Conservation (phyloP, 805 yeast species). For the Candida insectorum region DNA sequence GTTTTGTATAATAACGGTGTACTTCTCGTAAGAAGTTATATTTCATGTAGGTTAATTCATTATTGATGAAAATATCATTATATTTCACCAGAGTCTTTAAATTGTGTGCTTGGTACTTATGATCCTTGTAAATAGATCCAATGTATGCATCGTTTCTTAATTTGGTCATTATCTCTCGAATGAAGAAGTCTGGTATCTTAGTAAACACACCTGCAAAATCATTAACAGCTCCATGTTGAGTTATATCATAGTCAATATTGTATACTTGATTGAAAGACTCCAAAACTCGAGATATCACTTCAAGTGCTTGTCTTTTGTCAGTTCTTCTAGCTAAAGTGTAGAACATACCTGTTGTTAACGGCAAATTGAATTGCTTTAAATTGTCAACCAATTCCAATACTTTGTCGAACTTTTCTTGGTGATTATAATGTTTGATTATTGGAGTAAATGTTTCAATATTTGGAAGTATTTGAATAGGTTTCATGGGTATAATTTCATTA, state of each 20-base stretch:
- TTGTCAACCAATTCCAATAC: constrained; percentile 11
- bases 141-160: not conserved
- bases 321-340: constrained; percentile 14
- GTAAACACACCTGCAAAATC: not conserved
- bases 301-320: constrained; percentile 9
- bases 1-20: no score
- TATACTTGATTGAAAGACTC: constrained; percentile 9
- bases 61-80: constrained; percentile 13
- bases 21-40: no score
- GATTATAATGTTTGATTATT: constrained; percentile 13
- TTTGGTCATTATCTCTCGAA: not conserved
- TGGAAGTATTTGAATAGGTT: constrained; percentile 8
- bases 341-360: constrained; percentile 30
- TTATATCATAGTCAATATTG: constrained; percentile 13
- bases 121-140: not conserved
- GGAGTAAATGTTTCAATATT: constrained; percentile 17
- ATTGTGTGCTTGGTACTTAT: no score
- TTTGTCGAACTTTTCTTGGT: constrained; percentile 4
- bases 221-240: no score
- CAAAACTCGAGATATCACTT: constrained; percentile 13
- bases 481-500: constrained; percentile 1
- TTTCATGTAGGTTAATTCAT: constrained; percentile 20
- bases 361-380: constrained; percentile 17
- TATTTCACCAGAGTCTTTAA: no score
- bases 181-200: not conserved